Percentiles rank a stretch among this genome's conserved stretches.
Conservation (phyloP, 2,329 filamentous ascomycete genomes). For the Myriosclerotinia duriaeana region DNA sequence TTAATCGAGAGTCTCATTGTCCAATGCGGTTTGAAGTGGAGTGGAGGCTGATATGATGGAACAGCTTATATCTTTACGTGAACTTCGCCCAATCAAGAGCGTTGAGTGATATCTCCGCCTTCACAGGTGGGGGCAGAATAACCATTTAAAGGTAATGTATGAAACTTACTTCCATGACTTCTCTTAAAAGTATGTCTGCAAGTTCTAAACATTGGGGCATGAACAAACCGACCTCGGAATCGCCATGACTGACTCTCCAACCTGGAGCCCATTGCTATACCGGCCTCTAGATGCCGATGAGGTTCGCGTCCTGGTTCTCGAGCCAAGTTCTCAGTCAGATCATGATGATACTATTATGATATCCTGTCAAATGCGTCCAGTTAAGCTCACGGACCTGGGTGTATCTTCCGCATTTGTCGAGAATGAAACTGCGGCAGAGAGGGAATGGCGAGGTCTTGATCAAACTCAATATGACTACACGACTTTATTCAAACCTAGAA, state of each 20-base stretch:
- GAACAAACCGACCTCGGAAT: background rate
- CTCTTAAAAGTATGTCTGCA: background rate
- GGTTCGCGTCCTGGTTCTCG: slow-evolving; percentile 11
- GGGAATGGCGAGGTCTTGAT: background rate
- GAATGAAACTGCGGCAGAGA: background rate
- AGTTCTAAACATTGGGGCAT: fast-evolving
- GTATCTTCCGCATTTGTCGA: background rate
- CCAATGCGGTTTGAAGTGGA: too few species aligned
- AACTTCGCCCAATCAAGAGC: background rate
- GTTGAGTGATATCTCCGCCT: background rate
- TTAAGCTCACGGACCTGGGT: background rate
- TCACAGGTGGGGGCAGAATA: background rate
- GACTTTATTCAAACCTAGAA: slow-evolving; percentile 13
- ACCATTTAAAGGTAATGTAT: background rate
- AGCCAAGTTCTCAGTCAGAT: slow-evolving; percentile 17
- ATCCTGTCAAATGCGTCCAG: slow-evolving; percentile 14
- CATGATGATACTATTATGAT: slow-evolving; percentile 3
- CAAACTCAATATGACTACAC: background rate
- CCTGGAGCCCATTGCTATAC: slow-evolving; percentile 12
- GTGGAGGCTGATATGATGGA: background rate
- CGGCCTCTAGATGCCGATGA: background rate
- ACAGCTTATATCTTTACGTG: background rate
- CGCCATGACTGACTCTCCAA: background rate
- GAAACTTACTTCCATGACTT: too few species aligned
- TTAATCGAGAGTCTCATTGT: background rate